Base-by-base conservation (phyloP, 495 filamentous ascomycete genomes). In the Neurospora sp. region DNA sequence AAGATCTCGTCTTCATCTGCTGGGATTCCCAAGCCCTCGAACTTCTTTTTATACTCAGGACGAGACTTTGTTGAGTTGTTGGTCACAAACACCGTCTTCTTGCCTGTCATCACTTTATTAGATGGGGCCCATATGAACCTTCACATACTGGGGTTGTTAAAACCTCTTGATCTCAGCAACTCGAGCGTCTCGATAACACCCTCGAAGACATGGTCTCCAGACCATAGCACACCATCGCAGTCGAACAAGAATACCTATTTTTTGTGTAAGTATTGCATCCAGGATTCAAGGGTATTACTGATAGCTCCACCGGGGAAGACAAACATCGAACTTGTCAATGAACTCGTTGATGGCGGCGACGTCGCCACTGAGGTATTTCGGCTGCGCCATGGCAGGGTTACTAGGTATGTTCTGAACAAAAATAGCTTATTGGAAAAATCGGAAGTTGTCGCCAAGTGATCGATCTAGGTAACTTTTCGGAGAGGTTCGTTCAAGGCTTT, bases 41-140 rank as follows among this genome's bases (percentile, higher is more conserved):
- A 88, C 76, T 98, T 98, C 83, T 94, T 94, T 80, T 90, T 89
- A 82, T 98, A 98, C 77, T 96, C 93, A 35, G 88, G 86, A 20
- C 96, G 92, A 20, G 95, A 97, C 80, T 98, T 98, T 38, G 96
- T 98, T 80, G 93, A 96, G 86, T 99, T 99, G 82, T 99, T 99
- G 4, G 96, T 98, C 65, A 99, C 96, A 79, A 99, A 99, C 73
- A 99, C 90, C 20, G 96, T 85, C 81, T 90, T 92, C 81, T 99
- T 99, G 71, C 93, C 94, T 96, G 38, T 4, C 9, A 12, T 37
- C 18, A 22, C 18, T 16, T 45, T 27, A 70, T 78, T 44, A 82
- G 72, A 27, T 69, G 12, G 47, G 69, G 1, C 8, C 39, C 16
- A 72, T 72, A 65, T 6, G 16, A 68, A n/a, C 35, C 3, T 20